phyloP scores from a whole-genome alignment of 352 stramenopile genomes.

The Phytophthora vignae region DNA sequence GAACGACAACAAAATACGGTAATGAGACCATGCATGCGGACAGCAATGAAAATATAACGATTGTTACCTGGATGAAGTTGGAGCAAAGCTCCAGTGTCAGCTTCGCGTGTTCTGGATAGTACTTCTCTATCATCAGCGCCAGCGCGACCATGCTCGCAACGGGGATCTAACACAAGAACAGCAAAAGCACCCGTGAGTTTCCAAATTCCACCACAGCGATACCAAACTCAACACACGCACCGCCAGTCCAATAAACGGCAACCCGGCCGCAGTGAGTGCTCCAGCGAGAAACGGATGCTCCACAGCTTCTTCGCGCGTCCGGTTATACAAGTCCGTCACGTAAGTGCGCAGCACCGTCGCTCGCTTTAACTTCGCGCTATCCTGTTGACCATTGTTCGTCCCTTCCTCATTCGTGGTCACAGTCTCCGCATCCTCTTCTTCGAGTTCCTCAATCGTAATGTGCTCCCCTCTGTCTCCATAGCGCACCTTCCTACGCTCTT shows the following conservation, averaged over 20 bases:
- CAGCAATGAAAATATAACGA: too few species aligned
- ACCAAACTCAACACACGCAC: constrained; percentile 37
- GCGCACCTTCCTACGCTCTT: constrained; percentile 51
- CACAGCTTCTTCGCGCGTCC: constrained; percentile 46
- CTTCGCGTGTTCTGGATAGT: constrained; percentile 78
- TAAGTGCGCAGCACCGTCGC: constrained; percentile 55
- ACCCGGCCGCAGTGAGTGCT: constrained; percentile 58
- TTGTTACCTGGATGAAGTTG: constrained; percentile 76
- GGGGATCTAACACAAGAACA: constrained; percentile 54
- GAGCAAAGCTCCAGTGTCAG: constrained; percentile 71
- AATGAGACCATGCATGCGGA: not conserved
- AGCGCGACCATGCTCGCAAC: constrained; percentile 74
- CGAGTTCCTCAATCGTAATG: constrained; percentile 80
- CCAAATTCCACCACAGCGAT: not conserved
- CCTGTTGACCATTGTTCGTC: constrained; percentile 2
- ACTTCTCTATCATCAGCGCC: constrained; percentile 80
- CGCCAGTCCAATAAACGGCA: constrained; percentile 83
- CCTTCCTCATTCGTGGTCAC: constrained; percentile 15
- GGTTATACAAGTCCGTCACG: constrained; percentile 51
- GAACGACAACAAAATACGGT: not conserved
- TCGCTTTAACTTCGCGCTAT: constrained; percentile 23
- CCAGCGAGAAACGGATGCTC: constrained; percentile 74
- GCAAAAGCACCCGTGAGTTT: not conserved
- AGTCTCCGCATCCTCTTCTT: constrained; percentile 34
- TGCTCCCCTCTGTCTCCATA: constrained; percentile 50